Conservation (phyloP, 2,329 filamentous ascomycete species). For the Teratosphaeria nubilosa region DNA sequence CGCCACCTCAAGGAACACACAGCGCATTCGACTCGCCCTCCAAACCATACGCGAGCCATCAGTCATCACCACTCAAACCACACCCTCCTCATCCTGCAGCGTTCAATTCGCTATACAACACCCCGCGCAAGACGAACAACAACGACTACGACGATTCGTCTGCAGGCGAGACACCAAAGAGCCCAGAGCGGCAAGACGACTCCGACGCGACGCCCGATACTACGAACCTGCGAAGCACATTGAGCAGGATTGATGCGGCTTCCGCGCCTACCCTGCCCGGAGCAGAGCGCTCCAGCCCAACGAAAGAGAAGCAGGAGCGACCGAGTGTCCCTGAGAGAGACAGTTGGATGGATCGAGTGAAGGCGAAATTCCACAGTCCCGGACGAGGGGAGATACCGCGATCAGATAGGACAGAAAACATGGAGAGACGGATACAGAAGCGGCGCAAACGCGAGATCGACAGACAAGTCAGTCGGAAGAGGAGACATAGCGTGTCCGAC, state of each 20-base stretch:
- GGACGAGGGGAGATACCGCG: slow-evolving; percentile 28
- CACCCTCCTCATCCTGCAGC: slow-evolving; percentile 28
- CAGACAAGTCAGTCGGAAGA: slow-evolving; percentile 14
- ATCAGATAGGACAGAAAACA: slow-evolving; percentile 26
- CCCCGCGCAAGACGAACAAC: slow-evolving; percentile 26
- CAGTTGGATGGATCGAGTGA: slow-evolving; percentile 14
- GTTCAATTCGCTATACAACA: slow-evolving; percentile 27
- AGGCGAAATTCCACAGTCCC: slow-evolving; percentile 27
- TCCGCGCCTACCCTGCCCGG: slow-evolving; percentile 9
- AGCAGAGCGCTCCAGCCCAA: slow-evolving; percentile 19
- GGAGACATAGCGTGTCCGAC: slow-evolving; percentile 22
- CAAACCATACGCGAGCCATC: slow-evolving; percentile 41
- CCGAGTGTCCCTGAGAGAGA: slow-evolving; percentile 13
- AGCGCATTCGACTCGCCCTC: slow-evolving; percentile 36
- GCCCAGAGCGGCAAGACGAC: slow-evolving; percentile 31
- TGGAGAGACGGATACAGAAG: slow-evolving; percentile 28
- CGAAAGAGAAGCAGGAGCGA: slow-evolving; percentile 22
- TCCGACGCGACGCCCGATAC: slow-evolving; percentile 21
- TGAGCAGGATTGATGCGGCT: slow-evolving; percentile 13
- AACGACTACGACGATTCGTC: slow-evolving; percentile 34
- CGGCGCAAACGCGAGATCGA: slow-evolving; percentile 18
- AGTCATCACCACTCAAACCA: slow-evolving; percentile 25
- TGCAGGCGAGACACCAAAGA: slow-evolving; percentile 40
- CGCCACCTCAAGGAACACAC: slow-evolving; percentile 10
- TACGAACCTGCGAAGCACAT: slow-evolving; percentile 13